Evolutionary conservation across 495 filamentous ascomycete genomes (phyloP).

Genomic region (Neurospora tetrasperma): DNA sequence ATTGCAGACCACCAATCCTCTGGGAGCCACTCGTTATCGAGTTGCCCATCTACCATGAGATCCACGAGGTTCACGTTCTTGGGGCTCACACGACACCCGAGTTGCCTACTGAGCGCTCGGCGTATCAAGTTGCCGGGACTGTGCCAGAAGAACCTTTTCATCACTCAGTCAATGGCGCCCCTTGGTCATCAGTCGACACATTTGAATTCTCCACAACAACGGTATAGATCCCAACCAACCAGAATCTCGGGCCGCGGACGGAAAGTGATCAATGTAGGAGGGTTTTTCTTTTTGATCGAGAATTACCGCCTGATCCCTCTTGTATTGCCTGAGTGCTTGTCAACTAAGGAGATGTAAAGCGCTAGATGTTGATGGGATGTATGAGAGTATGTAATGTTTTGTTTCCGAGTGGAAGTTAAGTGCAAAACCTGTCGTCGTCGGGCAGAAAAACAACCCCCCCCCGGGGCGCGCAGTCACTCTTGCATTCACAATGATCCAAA

Average conservation of each 20-base stretch:
- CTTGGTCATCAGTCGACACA: background rate
- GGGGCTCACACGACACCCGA: background rate
- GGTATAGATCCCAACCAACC: background rate
- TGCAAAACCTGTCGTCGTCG: background rate
- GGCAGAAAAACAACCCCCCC: background rate
- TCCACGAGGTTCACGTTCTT: background rate
- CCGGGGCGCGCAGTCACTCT: background rate
- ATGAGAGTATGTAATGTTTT: background rate
- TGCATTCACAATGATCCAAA: background rate
- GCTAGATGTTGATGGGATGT: background rate
- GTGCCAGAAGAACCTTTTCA: background rate
- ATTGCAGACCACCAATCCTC: background rate
- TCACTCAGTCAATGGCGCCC: background rate
- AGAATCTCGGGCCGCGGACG: background rate
- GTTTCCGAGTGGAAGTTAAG: background rate
- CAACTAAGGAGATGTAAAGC: background rate
- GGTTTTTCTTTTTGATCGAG: background rate
- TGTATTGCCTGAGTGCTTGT: background rate
- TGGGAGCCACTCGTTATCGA: background rate
- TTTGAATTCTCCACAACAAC: background rate
- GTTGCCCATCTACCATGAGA: background rate
- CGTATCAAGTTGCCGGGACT: background rate
- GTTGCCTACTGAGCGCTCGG: background rate
- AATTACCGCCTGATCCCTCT: background rate
- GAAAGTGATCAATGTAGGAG: background rate